Evolutionary conservation across 305 asterid genomes (phyloP), one percentile per base, ranked within the genome.

Genomic region (Fraxinus xanthoxyloides): DNA sequence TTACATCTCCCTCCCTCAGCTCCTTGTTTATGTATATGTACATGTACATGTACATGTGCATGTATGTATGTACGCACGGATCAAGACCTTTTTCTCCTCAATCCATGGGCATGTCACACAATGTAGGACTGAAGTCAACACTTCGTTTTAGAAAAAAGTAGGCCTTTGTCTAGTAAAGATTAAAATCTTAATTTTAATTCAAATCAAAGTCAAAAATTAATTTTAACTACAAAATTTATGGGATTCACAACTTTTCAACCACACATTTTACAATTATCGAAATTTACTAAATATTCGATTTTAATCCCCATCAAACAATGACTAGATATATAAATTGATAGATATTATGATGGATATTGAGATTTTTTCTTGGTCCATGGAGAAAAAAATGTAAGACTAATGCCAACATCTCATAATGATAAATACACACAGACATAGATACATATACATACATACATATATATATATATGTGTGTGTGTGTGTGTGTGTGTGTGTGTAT

Each of bases 1-100:
- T 84, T 82, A 86, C 89, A 61, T 86, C 76, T 86, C 83, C 54
- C 43, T 38, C 69, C 65, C 69, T 59, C 69, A n/a, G 9, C 26
- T 54, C 26, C 10, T 6, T 54, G 4, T 54, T 17, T 56, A 19
- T 56, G 28, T 56, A 48, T 17, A 43, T 12, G 61, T 56, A 17
- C 5, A 43, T 12, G 61, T 48, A 48, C 38, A 35, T 35, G 38
- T 35, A 35, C 10, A 5, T 6, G 13, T 46, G 2, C 10, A 35
- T 5, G 6, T 5, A 36, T 40, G 51, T 40, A 10, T n/a, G 24
- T 6, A 54, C 7, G 24, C 1, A n/a, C 21, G 65, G 24, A 3
- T n/a, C 65, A 7, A 54, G 24, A 21, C 63, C 24, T 51, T n/a
- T 54, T n/a, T 54, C 63, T n/a, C 24, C 24, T n/a, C 63, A 5